Evolutionary conservation across 495 filamentous ascomycete genomes (phyloP).

Genomic region (Neurospora sp.): DNA sequence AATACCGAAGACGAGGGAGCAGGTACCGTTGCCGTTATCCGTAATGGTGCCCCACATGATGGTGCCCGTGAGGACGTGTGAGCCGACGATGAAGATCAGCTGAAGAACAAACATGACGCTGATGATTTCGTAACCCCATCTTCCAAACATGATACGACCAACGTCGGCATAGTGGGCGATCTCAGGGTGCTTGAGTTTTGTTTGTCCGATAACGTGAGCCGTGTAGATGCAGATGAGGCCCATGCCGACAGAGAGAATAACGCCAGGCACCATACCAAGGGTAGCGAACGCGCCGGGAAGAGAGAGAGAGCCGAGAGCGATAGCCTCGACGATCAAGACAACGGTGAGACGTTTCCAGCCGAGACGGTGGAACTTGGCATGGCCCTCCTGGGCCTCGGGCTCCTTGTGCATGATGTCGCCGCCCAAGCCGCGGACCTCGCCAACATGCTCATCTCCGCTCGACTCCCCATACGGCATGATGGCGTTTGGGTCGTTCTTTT

Average conservation of each 20-base stretch:
- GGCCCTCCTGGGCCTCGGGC: conserved; percentile 30
- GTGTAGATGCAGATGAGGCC: conserved; percentile 67
- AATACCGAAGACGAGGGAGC: conserved; percentile 57
- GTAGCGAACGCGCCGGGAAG: conserved; percentile 55
- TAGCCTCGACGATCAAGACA: conserved; percentile 64
- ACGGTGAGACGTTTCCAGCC: conserved; percentile 42
- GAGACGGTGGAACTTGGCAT: conserved; percentile 32
- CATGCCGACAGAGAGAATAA: conserved; percentile 49
- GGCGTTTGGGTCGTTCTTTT: neutral
- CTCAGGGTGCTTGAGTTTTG: conserved; percentile 63
- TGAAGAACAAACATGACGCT: conserved; percentile 55
- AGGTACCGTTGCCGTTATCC: conserved; percentile 50
- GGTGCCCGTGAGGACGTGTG: conserved; percentile 63
- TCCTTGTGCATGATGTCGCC: conserved; percentile 16
- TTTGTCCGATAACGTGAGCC: conserved; percentile 66
- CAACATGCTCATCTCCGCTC: neutral
- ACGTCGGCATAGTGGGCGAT: conserved; percentile 66
- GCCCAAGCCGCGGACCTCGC: neutral
- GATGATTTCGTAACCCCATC: conserved; percentile 53
- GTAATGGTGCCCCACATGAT: conserved; percentile 62
- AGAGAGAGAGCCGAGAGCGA: conserved; percentile 59
- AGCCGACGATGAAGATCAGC: conserved; percentile 66
- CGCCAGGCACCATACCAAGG: conserved; percentile 48
- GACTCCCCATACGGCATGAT: neutral
- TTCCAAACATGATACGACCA: conserved; percentile 54